Percentiles rank a stretch among this genome's conserved stretches.
Evolutionary conservation across 2,329 filamentous ascomycete species (phyloP).

Genomic region (Beauveria sp.): DNA sequence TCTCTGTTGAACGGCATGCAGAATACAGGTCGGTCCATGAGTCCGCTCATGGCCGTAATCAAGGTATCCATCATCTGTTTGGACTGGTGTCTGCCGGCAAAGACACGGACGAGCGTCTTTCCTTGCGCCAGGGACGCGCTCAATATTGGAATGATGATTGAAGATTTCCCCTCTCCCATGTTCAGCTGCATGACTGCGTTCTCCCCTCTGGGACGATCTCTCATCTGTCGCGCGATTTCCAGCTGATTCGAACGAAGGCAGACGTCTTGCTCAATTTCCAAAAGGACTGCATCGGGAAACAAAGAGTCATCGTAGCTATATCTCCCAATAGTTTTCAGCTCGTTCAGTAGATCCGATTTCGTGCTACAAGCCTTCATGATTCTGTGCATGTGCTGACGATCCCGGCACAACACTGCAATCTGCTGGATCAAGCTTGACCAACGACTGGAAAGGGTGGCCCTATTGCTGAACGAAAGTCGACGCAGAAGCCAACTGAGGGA

Average conservation of each 20-base stretch:
- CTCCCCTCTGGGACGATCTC: conserved; percentile 22
- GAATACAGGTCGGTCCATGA: conserved; percentile 46
- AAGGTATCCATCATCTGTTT: conserved; percentile 54
- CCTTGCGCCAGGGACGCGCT: conserved; percentile 45
- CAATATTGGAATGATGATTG: conserved; percentile 60
- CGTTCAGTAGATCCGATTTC: neutral
- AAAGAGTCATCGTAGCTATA: neutral
- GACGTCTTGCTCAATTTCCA: conserved; percentile 58
- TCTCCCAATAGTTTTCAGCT: neutral
- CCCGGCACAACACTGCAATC: neutral
- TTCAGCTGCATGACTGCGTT: conserved; percentile 59
- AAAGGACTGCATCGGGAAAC: conserved; percentile 50
- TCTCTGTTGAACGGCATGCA: conserved; percentile 52
- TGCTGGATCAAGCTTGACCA: neutral
- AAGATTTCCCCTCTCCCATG: conserved; percentile 66
- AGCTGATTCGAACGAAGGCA: conserved; percentile 53
- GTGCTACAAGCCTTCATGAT: conserved; percentile 32
- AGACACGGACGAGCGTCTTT: conserved; percentile 42
- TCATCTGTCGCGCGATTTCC: conserved; percentile 51
- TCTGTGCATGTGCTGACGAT: neutral
- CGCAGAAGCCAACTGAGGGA: neutral
- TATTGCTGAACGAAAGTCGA: neutral
- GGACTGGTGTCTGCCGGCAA: conserved; percentile 54
- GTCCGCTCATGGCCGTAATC: conserved; percentile 43
- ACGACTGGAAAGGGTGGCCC: rapidly evolving